Percentiles rank a stretch among this genome's conserved stretches.
Conservation (phyloP, 73 alveolate genomes). For the Stentor roeselii region DNA sequence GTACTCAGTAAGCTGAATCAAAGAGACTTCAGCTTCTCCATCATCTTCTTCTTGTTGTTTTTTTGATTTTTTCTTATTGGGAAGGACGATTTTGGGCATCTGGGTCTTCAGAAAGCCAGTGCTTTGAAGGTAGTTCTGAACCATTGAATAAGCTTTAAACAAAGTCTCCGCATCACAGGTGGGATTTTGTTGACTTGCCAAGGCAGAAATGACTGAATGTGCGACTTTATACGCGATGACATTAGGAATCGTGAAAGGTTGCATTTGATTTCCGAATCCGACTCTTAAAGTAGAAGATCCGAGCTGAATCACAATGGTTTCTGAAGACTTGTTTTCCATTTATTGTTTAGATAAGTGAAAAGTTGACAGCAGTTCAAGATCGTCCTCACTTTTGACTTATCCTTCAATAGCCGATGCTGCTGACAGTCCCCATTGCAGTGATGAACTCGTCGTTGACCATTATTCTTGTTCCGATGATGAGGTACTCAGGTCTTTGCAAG, state of each 20-base stretch:
- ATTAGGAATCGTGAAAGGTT: constrained; percentile 73
- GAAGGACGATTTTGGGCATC: constrained; percentile 39
- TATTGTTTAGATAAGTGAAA: neutral
- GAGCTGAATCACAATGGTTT: constrained; percentile 63
- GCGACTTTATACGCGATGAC: constrained; percentile 62
- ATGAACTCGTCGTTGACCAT: constrained; percentile 8
- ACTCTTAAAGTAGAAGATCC: constrained; percentile 55
- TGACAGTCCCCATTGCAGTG: constrained; percentile 29
- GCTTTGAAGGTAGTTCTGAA: constrained; percentile 33
- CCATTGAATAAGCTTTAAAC: constrained; percentile 46
- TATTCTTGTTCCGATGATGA: neutral
- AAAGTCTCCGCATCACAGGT: constrained; percentile 26
- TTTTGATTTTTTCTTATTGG: constrained; percentile 45
- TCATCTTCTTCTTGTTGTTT: constrained; percentile 52
- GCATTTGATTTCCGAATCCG: constrained; percentile 75
- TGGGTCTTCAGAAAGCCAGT: constrained; percentile 42
- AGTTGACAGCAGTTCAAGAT: too few species aligned
- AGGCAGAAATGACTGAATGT: neutral
- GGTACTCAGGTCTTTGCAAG: constrained; percentile 17
- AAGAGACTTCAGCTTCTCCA: constrained; percentile 45
- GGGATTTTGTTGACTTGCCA: too few species aligned
- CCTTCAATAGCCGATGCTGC: too few species aligned
- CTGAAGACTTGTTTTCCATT: constrained; percentile 30
- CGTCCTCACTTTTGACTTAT: too few species aligned
- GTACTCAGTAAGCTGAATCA: constrained; percentile 36